Evolutionary conservation across 2,329 filamentous ascomycete genomes (phyloP), one percentile per base, ranked within the genome.

Genomic region (Monascus ruber): DNA sequence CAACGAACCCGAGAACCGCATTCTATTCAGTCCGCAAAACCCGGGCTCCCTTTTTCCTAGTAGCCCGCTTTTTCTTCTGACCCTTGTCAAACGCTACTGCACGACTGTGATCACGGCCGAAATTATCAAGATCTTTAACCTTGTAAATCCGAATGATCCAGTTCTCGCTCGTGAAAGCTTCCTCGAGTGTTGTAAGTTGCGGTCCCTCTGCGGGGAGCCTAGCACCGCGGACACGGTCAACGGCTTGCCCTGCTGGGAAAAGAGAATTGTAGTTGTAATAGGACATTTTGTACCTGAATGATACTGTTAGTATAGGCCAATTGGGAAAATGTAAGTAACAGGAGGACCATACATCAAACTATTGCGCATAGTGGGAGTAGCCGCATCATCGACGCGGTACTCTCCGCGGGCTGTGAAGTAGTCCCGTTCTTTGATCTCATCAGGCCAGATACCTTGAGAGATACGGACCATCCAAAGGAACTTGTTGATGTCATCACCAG

Each of bases 141-240:
- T 98, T 98, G 76, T 95, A 98, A 58, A 98, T 95, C 48, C 91
- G 78, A 60, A 98, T 96, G 64, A 98, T 98, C 91, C 91, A 98
- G 75, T 98, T 98, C 73, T 98, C 91, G 57, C 86, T 94, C 40
- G 93, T 98, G 64, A 94, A 98, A 6, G 91, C 91, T 69, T 98
- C 91, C 62, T 98, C 91, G 35, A 98, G 67, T 4, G 83, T 91
- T 65, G 83, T 86, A 42, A 98, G 80, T 44, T 83, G 76, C 6
- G 91, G 91, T 1, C 85, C 82, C 50, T 87, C 74, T 8, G 85
- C 78, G n/a, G 91, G 93, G 37, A 96, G 70, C 44, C 76, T 77
- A 31, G 77, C 75, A 48, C 81, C 79, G 58, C 91, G 87, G 47
- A 98, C 91, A 51, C 91, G 83, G 62, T 98, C 91, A 52, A 79